Evolutionary conservation across 2,329 filamentous ascomycete genomes (phyloP), one percentile per base, ranked within the genome.

Genomic region (Colletotrichum sp.): DNA sequence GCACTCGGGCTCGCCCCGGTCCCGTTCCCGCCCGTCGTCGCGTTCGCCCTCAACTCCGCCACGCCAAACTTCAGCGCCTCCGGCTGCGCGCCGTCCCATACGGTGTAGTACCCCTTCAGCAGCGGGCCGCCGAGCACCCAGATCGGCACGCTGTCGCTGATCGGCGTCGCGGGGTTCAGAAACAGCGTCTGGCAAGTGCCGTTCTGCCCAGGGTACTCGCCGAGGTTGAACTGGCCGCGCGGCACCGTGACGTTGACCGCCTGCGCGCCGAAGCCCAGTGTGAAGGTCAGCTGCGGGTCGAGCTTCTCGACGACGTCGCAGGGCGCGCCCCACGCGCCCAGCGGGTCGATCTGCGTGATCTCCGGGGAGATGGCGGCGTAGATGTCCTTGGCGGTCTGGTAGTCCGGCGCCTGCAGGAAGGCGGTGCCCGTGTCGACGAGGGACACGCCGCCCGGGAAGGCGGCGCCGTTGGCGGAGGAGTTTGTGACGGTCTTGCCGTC

Each of bases 371-470:
- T 79, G 43, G 75, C 69, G 11, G 77, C 78, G 72, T 84, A 84
- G 5, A 84, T 58, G 36, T 77, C 76, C 36, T 66, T 70, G 1
- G 81, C 79, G 0, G 80, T 81, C 47, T 76, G 66, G 43, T 77
- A 70, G 66, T 82, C 79, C 3, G 81, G 81, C 2, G 78, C 77
- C 72, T 80, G 72, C 69, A 84, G 78, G 74, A 79, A 81, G 0
- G 82, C 77, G 2, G 79, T 80, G 13, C 81, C 81, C 0, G 78
- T 79, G 69, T 84, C 82, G 6, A 84, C 74, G 18, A 83, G 72
- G 2, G 80, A 76, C 1, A 59, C 55, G 18, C 55, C 29, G 55
- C 27, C 29, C 0, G 29, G 55, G 29, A 59, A 59, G 1, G 55
- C 72, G 24, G 73, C 59, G 43, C 66, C 54, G 55, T 65, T 70